These are phyloP conservation scores for Aspergillus nanangensis DNA, from an alignment of 495 filamentous ascomycete species.

Conservation along the genomic window DNA sequence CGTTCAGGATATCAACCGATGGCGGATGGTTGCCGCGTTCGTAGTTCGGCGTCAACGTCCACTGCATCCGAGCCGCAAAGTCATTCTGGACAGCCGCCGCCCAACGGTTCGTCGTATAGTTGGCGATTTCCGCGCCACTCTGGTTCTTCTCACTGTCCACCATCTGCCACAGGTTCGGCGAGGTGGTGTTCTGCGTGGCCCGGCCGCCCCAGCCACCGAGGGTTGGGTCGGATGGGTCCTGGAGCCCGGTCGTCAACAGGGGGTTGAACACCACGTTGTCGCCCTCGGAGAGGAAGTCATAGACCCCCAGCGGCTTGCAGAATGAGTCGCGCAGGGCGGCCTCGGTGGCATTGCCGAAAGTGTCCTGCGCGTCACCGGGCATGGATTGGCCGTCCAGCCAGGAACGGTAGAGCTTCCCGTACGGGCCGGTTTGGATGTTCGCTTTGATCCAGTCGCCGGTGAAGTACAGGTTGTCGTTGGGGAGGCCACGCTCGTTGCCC, in stretches of 20 bases:
- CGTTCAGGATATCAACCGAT: conserved; percentile 33
- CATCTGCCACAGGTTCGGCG: no score
- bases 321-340: no score
- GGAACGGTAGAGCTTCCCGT: conserved; percentile 38
- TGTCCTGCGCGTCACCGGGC: no score
- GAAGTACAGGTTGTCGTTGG: conserved; percentile 33
- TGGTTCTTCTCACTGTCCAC: conserved; percentile 26
- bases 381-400: no score
- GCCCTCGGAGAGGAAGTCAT: conserved; percentile 44
- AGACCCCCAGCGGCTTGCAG: no score
- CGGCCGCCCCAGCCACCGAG: conserved; percentile 47
- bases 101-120: conserved; percentile 47
- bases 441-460: conserved; percentile 40
- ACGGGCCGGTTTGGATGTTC: conserved; percentile 41
- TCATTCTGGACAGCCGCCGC: conserved; percentile 44
- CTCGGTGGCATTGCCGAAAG: no score
- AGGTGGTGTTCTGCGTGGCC: no score
- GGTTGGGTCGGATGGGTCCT: conserved; percentile 35
- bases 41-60: conserved; percentile 30
- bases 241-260: conserved; percentile 45
- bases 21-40: conserved; percentile 37
- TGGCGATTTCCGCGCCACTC: conserved; percentile 13
- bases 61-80: conserved; percentile 47
- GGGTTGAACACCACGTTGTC: conserved; percentile 45
- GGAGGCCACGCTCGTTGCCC: conserved; percentile 39